Percentiles rank a stretch among this genome's conserved stretches.
Conservation (phyloP, 768 basidiomycete species). For the Calocybe gangraenosa region DNA sequence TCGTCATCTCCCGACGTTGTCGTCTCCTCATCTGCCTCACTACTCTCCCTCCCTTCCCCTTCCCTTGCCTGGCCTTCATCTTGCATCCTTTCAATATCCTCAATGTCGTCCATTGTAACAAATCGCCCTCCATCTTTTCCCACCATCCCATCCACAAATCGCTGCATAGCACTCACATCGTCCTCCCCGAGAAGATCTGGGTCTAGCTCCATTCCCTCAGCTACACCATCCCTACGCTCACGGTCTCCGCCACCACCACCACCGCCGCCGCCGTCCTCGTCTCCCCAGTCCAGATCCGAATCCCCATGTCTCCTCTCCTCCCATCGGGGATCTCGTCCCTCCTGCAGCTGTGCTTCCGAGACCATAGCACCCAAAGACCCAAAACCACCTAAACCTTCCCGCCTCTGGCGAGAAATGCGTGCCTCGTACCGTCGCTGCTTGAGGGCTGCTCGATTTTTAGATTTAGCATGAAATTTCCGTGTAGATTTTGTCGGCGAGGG, state of each 20-base stretch:
- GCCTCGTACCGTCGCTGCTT: conserved; percentile 20
- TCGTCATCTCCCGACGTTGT: conserved; percentile 1
- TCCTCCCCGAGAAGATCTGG: conserved; percentile 38
- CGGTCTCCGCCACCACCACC: conserved; percentile 2
- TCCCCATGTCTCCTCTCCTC: conserved; percentile 43
- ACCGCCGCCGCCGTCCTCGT: conserved; percentile 26
- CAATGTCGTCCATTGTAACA: conserved; percentile 66
- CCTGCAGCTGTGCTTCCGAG: conserved; percentile 47
- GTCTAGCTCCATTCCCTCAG: conserved; percentile 65
- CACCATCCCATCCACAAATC: conserved; percentile 22
- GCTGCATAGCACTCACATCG: conserved; percentile 45
- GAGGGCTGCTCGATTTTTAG: conserved; percentile 16
- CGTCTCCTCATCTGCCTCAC: conserved; percentile 25
- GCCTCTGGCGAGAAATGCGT: conserved; percentile 19
- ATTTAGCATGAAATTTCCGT: conserved; percentile 24
- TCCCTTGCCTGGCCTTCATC: conserved; percentile 31
- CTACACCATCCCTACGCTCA: conserved; percentile 26
- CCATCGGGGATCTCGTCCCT: conserved; percentile 31
- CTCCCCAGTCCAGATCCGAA: conserved; percentile 44
- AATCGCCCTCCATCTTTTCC: conserved; percentile 21
- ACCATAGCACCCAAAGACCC: conserved; percentile 51
- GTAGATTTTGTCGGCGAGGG: conserved; percentile 22
- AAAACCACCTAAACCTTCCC: conserved; percentile 30
- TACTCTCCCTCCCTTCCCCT: conserved; percentile 40
- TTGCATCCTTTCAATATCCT: conserved; percentile 56